Conservation (phyloP, 2,329 filamentous ascomycete genomes). For the Claviceps sp. region DNA sequence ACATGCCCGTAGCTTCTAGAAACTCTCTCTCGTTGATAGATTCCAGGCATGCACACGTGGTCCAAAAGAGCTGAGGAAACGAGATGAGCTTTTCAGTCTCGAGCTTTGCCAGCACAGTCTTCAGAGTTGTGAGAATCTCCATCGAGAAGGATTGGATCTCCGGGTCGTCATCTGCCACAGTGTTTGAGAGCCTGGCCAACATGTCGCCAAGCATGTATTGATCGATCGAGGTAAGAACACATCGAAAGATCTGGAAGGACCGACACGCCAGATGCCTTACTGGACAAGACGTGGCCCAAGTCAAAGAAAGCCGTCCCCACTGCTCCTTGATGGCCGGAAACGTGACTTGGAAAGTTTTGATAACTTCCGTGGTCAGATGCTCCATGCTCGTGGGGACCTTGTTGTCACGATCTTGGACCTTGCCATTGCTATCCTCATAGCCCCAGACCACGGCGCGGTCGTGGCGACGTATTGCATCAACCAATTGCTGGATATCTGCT, state of each 20-base stretch:
- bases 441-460: slow-evolving; percentile 80
- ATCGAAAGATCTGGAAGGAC: slow-evolving; percentile 94
- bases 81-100: slow-evolving; percentile 65
- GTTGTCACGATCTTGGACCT: slow-evolving; percentile 55
- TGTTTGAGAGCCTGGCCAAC: slow-evolving; percentile 89
- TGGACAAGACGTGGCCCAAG: slow-evolving; percentile 93
- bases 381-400: slow-evolving; percentile 85
- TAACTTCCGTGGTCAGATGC: slow-evolving; percentile 65
- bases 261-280: slow-evolving; percentile 90
- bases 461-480: slow-evolving; percentile 75
- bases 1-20: slow-evolving; percentile 79
- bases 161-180: slow-evolving; percentile 84
- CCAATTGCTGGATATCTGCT: slow-evolving; percentile 70
- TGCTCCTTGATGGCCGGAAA: slow-evolving; percentile 81
- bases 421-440: slow-evolving; percentile 86
- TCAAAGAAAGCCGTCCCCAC: slow-evolving; percentile 80
- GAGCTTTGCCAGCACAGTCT: slow-evolving; percentile 78
- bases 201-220: slow-evolving; percentile 94
- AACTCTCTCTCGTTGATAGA: slow-evolving; percentile 96
- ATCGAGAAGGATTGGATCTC: slow-evolving; percentile 96
- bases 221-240: slow-evolving; percentile 80
- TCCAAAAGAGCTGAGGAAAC: slow-evolving; percentile 98
- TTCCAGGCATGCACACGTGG: slow-evolving; percentile 87
- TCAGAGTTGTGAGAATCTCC: slow-evolving; percentile 90
- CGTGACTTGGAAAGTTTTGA: slow-evolving; percentile 71